A percentile compares a stretch with the other conserved stretches of the same genome.
phyloP scores from a whole-genome alignment of 2,329 filamentous ascomycete species.

The Chaetomium sp. region DNA sequence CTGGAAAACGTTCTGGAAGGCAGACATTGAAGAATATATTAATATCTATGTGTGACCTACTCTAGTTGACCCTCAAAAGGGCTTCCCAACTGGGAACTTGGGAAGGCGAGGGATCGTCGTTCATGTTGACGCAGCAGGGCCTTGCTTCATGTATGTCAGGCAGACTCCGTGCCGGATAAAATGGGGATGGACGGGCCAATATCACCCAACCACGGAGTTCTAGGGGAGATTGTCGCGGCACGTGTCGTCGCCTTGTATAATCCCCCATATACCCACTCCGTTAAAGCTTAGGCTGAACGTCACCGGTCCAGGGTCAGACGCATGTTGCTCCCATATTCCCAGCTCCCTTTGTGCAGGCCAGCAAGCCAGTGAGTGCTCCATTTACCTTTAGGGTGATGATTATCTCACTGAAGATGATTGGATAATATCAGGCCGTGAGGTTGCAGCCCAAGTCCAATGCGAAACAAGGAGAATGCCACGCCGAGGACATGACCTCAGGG shows the following conservation, averaged over 20 bases:
- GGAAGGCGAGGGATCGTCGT: background rate
- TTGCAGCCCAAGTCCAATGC: background rate
- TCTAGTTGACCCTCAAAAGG: background rate
- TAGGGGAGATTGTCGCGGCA: background rate
- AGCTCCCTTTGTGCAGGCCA: background rate
- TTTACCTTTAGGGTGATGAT: background rate
- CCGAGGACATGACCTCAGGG: background rate
- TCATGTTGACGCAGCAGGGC: background rate
- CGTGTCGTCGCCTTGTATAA: background rate
- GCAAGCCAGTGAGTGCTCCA: background rate
- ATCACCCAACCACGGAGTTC: background rate
- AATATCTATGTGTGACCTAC: background rate
- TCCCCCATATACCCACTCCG: background rate
- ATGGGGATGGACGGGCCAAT: background rate
- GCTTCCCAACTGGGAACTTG: slow-evolving; percentile 7
- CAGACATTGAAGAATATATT: slow-evolving; percentile 6
- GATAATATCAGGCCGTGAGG: background rate
- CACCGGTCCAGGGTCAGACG: background rate
- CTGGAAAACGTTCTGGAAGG: slow-evolving; percentile 7
- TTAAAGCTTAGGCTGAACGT: slow-evolving; percentile 2
- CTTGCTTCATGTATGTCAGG: slow-evolving; percentile 1
- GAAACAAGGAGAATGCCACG: background rate
- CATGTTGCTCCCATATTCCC: background rate
- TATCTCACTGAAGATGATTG: background rate
- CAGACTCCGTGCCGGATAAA: slow-evolving; percentile 12